phyloP scores from a whole-genome alignment of 805 yeast species.

The Sungouiella blattae region DNA sequence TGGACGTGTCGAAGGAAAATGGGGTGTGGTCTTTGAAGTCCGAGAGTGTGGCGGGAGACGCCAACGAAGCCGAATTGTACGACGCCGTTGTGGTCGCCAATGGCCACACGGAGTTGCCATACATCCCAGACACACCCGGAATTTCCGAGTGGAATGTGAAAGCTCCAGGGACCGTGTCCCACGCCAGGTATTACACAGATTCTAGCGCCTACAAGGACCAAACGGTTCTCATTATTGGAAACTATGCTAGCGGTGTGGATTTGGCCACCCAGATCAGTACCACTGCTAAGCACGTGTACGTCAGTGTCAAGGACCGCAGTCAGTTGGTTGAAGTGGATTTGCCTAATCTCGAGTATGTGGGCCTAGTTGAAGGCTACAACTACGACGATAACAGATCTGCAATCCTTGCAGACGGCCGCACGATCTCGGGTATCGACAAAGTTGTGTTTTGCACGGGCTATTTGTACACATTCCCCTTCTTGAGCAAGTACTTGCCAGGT shows the following conservation, averaged over 20 bases:
- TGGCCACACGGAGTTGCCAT: conserved; percentile 37
- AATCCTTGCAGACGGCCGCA: conserved; percentile 7
- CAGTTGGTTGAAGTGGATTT: conserved; percentile 5
- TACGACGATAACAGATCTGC: conserved; percentile 5
- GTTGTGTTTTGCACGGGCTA: conserved; percentile 19
- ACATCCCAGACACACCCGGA: conserved; percentile 31
- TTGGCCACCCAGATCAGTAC: conserved; percentile 58
- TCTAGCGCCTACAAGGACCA: conserved; percentile 21
- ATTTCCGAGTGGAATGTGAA: conserved; percentile 25
- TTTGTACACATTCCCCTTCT: conserved; percentile 15
- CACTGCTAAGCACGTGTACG: conserved; percentile 14
- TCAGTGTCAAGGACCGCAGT: conserved; percentile 7
- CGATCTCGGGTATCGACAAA: conserved; percentile 9
- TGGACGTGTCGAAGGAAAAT: conserved; percentile 28
- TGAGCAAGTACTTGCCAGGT: conserved; percentile 5
- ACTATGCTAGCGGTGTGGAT: conserved; percentile 76
- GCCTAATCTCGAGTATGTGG: conserved; percentile 7
- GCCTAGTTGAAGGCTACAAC: conserved; percentile 10
- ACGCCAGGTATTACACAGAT: conserved; percentile 33
- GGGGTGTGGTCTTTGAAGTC: conserved; percentile 9
- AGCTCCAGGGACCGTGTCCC: conserved; percentile 25
- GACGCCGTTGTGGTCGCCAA: conserved; percentile 40
- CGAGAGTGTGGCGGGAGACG: conserved; percentile 5
- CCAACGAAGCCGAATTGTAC: conserved; percentile 17
- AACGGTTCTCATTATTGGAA: conserved; percentile 66